Evolutionary conservation across 2,329 filamentous ascomycete genomes (phyloP).

Genomic region (Pestalotiopsis sp.): DNA sequence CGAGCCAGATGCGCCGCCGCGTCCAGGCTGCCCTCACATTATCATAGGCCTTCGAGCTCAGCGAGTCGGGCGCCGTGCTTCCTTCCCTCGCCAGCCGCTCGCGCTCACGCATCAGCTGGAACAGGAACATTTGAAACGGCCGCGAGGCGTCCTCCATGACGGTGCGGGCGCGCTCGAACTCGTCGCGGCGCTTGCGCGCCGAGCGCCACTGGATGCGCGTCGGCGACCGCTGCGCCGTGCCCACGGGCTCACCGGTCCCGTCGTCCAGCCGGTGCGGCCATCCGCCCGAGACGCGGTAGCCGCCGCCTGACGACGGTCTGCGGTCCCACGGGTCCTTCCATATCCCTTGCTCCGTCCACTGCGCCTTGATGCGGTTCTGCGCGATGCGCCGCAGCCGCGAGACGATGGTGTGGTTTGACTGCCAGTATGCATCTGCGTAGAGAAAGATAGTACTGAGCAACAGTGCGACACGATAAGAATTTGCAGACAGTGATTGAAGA

Average conservation of each 20-base stretch:
- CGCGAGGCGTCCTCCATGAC: not conserved
- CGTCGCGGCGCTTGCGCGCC: not conserved
- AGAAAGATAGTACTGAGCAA: not conserved
- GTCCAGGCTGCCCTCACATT: not conserved
- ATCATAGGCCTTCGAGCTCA: not conserved
- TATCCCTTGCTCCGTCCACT: not conserved
- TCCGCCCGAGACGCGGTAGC: not conserved
- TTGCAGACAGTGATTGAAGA: no score
- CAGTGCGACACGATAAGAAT: not conserved
- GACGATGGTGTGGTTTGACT: conserved; percentile 11
- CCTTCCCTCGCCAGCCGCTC: not conserved
- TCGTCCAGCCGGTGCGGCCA: not conserved
- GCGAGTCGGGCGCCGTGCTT: not conserved
- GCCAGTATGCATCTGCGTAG: not conserved
- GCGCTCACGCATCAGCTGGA: not conserved
- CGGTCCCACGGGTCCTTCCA: not conserved
- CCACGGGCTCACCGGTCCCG: not conserved
- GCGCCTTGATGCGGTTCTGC: not conserved
- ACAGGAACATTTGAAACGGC: not conserved
- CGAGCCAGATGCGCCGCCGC: not conserved
- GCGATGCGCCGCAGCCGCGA: not conserved
- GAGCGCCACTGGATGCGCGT: not conserved
- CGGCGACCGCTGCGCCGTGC: not conserved
- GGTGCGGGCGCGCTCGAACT: not conserved
- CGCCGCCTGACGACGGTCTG: not conserved